Evolutionary conservation across 164 flowering plant species (phyloP).

Genomic region (Cinnamomum chago): DNA sequence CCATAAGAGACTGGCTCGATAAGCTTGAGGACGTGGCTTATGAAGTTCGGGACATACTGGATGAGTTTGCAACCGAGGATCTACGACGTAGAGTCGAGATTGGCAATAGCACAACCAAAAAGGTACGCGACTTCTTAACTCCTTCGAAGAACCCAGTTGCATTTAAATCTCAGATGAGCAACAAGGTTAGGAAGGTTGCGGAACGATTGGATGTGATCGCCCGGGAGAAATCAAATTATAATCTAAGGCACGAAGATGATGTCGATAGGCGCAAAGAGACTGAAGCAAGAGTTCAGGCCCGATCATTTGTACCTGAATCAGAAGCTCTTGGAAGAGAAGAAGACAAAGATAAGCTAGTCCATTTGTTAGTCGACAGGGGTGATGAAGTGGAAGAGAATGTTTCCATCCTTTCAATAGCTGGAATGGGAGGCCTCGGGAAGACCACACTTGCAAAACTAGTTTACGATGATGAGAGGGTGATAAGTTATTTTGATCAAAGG

Average conservation of each 20-base stretch:
- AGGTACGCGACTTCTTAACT: constrained; percentile 1
- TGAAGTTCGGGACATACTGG: constrained; percentile 5
- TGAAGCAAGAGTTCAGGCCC: background rate
- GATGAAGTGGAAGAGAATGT: background rate
- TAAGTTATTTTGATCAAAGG: background rate
- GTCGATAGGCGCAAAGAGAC: background rate
- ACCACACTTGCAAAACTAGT: background rate
- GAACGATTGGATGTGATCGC: constrained; percentile 4
- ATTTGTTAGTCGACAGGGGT: background rate
- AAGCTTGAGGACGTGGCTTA: constrained; percentile 9
- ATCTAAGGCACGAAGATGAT: background rate
- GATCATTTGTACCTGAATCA: background rate
- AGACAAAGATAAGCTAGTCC: background rate
- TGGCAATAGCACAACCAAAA: background rate
- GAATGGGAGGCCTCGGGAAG: background rate
- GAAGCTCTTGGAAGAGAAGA: constrained; percentile 6
- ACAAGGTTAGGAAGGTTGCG: background rate
- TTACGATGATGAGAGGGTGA: background rate
- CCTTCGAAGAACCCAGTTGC: background rate
- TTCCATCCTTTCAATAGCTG: background rate
- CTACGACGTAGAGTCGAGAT: background rate
- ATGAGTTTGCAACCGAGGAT: background rate
- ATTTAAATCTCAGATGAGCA: background rate
- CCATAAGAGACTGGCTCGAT: constrained; percentile 8
- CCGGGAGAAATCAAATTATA: background rate